Evolutionary conservation across 2,329 filamentous ascomycete genomes (phyloP).

Genomic region (Scedosporium boydii): DNA sequence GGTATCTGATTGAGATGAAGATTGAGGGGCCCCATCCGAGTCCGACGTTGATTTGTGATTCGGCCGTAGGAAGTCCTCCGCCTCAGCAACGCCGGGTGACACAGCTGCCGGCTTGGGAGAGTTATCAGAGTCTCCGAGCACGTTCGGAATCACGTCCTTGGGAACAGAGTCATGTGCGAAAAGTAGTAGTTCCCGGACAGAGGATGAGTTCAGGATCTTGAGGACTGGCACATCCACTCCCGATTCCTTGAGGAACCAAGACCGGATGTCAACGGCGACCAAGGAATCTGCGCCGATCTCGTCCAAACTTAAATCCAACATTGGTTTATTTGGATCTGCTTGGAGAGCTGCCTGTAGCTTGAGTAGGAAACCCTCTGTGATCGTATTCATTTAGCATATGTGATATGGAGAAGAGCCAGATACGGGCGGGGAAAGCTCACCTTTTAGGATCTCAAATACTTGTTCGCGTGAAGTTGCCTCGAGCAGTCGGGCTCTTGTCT

Average conservation of each 20-base stretch:
- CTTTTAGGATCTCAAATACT: conserved; percentile 1
- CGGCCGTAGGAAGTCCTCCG: background rate
- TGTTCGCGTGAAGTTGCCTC: background rate
- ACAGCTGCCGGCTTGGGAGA: background rate
- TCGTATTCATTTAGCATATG: background rate
- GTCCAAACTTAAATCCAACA: conserved; percentile 2
- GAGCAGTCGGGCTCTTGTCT: background rate
- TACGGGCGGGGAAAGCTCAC: background rate
- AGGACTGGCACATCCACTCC: conserved; percentile 34
- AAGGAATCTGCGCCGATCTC: conserved; percentile 21
- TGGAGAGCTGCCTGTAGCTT: background rate
- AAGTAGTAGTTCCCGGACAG: background rate
- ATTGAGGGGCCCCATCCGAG: background rate
- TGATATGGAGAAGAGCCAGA: background rate
- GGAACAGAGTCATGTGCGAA: background rate
- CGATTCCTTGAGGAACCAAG: conserved; percentile 38
- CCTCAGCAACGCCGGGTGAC: background rate
- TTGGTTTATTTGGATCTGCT: background rate
- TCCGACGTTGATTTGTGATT: background rate
- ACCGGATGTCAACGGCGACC: conserved; percentile 27
- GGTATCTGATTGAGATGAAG: background rate
- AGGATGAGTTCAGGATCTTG: conserved; percentile 18
- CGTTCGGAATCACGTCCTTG: background rate
- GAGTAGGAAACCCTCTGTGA: background rate
- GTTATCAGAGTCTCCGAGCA: background rate